Evolutionary conservation across 495 filamentous ascomycete genomes (phyloP).

Genomic region (Penicillium alfredii): DNA sequence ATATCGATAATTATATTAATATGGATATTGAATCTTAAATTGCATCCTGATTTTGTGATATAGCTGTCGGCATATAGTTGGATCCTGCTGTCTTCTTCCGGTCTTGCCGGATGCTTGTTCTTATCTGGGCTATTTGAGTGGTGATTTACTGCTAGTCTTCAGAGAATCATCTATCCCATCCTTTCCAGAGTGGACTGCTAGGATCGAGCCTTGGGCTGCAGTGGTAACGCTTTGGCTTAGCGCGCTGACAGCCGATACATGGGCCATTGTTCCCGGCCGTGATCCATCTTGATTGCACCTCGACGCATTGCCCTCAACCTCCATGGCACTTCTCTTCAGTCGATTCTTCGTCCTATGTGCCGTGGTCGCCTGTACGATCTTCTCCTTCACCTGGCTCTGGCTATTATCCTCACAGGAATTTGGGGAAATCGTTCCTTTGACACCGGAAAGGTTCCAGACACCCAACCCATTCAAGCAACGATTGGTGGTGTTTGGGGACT

Average conservation of each 20-base stretch:
- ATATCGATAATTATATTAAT: too few species aligned
- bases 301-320: too few species aligned
- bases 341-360: conserved; percentile 32
- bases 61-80: not conserved
- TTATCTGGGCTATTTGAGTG: too few species aligned
- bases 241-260: too few species aligned
- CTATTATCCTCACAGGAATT: conserved; percentile 24
- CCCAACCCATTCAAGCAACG: conserved; percentile 26
- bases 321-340: conserved; percentile 27
- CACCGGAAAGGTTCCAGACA: conserved; percentile 16
- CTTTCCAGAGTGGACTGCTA: too few species aligned
- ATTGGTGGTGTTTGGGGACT: conserved; percentile 45
- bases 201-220: too few species aligned
- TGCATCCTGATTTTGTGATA: not conserved
- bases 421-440: conserved; percentile 19
- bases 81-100: conserved; percentile 10
- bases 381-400: conserved; percentile 30
- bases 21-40: not conserved
- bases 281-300: too few species aligned
- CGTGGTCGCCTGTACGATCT: conserved; percentile 29
- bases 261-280: too few species aligned
- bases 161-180: not conserved
- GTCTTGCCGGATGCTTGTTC: conserved; percentile 6
- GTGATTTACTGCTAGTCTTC: conserved; percentile 4
- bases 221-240: too few species aligned